Evolutionary conservation across 2,329 filamentous ascomycete genomes (phyloP), one percentile per base, ranked within the genome.

Genomic region (Beauveria sp.): DNA sequence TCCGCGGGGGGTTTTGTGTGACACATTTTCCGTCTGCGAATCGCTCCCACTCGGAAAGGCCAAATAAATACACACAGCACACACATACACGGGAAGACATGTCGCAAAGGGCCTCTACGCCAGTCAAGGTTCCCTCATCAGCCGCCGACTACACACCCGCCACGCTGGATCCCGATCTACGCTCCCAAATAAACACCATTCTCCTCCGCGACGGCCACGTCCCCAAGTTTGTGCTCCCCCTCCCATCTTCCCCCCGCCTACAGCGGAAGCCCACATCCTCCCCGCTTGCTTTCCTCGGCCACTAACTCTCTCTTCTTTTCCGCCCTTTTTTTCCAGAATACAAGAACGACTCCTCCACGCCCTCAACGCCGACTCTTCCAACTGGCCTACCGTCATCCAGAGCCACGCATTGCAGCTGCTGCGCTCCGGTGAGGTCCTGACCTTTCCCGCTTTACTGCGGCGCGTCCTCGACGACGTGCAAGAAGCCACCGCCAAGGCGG

Each of bases 371-470:
- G 77, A 86, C 72, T 71, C 76, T 5, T 75, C 79, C 64, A 85
- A 88, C 76, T 88, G 85, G 84, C 84, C 84, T 2, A 84, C 84
- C 12, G 68, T 75, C 54, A 75, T 88, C 64, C 83, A 87, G 67
- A 72, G 75, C 59, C 84, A 86, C 72, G 85, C 84, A 44, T 79
- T 87, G 40, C 66, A 77, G 22, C 80, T 87, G 65, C 79, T 87
- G 26, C 84, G 84, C 64, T 80, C 78, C 50, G 83, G 83, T 71
- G 81, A 86, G 63, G 78, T 80, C 54, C 79, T 77, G 24, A 85
- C 80, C 5, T 87, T 86, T 69, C 84, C 84, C 2, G 78, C 77
- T n/a, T 81, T 87, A 34, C 78, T 88, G 63, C 74, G 76, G 57
- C 82, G 81, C 63, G 81, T 88, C 22, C 76, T 88, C 66, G 82